These are phyloP conservation scores for Fagopyrum tataricum DNA, from an alignment of 148 eudicot species.

Conservation along the genomic window DNA sequence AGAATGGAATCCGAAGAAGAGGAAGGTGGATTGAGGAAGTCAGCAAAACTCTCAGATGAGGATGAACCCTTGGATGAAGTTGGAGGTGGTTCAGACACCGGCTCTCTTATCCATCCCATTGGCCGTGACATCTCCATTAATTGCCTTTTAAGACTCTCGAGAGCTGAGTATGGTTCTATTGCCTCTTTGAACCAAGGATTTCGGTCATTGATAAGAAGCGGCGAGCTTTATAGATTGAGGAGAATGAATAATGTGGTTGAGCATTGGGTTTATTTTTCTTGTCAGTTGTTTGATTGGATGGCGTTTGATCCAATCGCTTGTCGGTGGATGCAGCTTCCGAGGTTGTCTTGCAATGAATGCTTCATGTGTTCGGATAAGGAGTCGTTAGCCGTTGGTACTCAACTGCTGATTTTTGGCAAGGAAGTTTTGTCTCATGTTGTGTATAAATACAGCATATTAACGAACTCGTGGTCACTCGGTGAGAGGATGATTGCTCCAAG, in stretches of 20 bases:
- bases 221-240: conserved; percentile 39
- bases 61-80: neutral
- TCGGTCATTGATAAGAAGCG: conserved; percentile 14
- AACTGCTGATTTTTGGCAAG: conserved; percentile 68
- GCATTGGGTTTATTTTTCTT: conserved; percentile 31
- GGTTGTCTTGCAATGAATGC: conserved; percentile 19
- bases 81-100: neutral
- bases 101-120: conserved; percentile 8
- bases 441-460: conserved; percentile 51
- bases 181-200: conserved; percentile 16
- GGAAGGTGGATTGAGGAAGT: conserved; percentile 19
- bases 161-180: conserved; percentile 18
- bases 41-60: conserved; percentile 20
- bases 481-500: conserved; percentile 57
- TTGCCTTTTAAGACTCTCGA: conserved; percentile 11
- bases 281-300: conserved; percentile 32
- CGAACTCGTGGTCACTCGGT: conserved; percentile 54
- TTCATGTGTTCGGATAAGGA: conserved; percentile 53
- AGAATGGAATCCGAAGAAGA: conserved; percentile 23
- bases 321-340: conserved; percentile 19
- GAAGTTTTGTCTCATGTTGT: conserved; percentile 41
- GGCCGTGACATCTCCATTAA: conserved; percentile 17
- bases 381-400: conserved; percentile 65
- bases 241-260: conserved; percentile 19
- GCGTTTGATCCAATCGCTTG: conserved; percentile 29